Evolutionary conservation across 306 rosid genomes (phyloP), one percentile per base, ranked within the genome.

Genomic region (Rosa multiflora): DNA sequence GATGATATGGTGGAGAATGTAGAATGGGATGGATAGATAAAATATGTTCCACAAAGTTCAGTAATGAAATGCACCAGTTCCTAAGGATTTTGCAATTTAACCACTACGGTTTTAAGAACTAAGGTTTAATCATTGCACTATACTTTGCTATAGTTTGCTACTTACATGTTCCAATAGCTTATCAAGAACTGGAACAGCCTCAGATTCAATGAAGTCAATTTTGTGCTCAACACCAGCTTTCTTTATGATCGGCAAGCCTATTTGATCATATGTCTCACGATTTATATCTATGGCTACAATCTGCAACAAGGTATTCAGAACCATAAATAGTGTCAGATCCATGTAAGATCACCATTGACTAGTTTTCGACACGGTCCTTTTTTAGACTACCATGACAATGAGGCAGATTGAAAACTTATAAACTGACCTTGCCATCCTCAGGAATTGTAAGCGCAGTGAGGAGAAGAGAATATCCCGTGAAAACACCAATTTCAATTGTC

Each of bases 221-320:
- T 91, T 91, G 84, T 89, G 88, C 67, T 87, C 90, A 17, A 91
- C 85, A 11, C 94, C 91, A 6, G 92, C 91, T 79, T 85, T 91
- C 81, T 55, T 86, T 0, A 88, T 83, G 40, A 88, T 69, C 1
- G 97, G 97, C 47, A 88, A 68, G 8, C 97, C 92, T 35, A 88
- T 76, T 74, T 58, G 78, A 6, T 91, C 91, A 68, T 83, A 91
- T 21, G 82, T 11, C 23, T 86, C 79, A 15, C 86, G 86, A 73
- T 79, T 70, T 44, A 73, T 48, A 68, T 89, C 97, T 64, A 88
- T 75, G 66, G 94, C 97, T 20, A 78, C 81, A 18, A 89, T 87
- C 94, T 89, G 84, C 76, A 82, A 21, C 2, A 32, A 52, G 29
- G 48, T 39, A 8, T n/a, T 62, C 8, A 64, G 68, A 29, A 61